phyloP scores from a whole-genome alignment of 345 rosid species.

The Mercurialis annua region DNA sequence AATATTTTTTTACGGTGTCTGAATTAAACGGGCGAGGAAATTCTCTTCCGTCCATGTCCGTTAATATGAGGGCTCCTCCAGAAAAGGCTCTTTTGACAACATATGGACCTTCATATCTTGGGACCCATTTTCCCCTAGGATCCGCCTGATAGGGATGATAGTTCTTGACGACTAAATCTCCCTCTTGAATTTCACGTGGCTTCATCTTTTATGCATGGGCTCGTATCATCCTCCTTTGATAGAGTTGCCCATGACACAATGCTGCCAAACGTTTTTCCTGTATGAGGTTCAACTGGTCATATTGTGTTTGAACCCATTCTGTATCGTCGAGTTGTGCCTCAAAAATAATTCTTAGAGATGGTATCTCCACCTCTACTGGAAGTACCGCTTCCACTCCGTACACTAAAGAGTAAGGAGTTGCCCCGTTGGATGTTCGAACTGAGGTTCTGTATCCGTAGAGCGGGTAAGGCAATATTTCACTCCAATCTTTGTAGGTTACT shows the following conservation, averaged over 20 bases:
- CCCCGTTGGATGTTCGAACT: no score
- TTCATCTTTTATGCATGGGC: background rate
- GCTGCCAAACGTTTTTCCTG: background rate
- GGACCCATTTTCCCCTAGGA: background rate
- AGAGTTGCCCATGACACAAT: background rate
- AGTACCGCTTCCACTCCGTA: background rate
- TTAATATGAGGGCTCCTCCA: background rate
- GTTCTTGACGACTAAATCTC: background rate
- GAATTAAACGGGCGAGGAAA: background rate
- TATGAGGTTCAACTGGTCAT: background rate
- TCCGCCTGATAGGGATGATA: background rate
- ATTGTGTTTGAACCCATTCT: background rate
- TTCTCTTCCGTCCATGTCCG: background rate
- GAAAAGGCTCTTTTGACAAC: background rate
- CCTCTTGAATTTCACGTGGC: background rate
- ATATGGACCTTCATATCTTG: constrained; percentile 9
- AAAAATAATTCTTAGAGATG: background rate
- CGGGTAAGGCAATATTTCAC: background rate
- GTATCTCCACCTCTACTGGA: background rate
- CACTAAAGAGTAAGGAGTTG: background rate
- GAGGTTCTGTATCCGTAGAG: background rate
- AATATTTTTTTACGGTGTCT: background rate
- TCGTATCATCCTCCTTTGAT: background rate
- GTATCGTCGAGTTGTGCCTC: background rate
- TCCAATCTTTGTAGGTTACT: background rate